Evolutionary conservation across 305 asterid species (phyloP).

Genomic region (Fraxinus paxiana): DNA sequence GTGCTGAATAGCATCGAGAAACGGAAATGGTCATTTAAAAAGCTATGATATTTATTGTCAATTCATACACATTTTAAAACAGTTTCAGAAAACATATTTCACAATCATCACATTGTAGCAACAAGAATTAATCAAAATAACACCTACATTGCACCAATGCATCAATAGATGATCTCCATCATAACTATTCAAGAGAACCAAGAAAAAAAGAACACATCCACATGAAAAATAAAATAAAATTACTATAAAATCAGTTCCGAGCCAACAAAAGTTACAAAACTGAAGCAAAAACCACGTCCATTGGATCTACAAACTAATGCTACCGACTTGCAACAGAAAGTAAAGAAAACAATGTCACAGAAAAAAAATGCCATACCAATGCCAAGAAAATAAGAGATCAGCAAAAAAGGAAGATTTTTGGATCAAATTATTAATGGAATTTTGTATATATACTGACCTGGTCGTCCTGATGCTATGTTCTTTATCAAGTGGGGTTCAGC

Average conservation of each 20-base stretch:
- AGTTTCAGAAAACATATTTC: conserved; percentile 13
- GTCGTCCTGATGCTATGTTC: conserved; percentile 30
- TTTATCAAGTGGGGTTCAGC: conserved; percentile 46
- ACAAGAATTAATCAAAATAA: conserved; percentile 25
- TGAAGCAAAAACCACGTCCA: conserved; percentile 25
- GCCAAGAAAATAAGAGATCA: neutral
- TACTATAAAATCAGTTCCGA: conserved; percentile 23
- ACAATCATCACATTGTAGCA: conserved; percentile 14
- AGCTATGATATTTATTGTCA: neutral
- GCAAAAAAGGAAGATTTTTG: conserved; percentile 17
- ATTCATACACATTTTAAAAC: conserved; percentile 6
- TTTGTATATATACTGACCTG: conserved; percentile 31
- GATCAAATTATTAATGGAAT: conserved; percentile 20
- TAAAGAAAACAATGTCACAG: conserved; percentile 19
- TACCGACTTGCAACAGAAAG: conserved; percentile 24
- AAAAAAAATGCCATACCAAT: conserved; percentile 25
- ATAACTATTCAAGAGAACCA: conserved; percentile 28
- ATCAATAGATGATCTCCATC: conserved; percentile 37
- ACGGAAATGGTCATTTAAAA: neutral
- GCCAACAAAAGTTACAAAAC: conserved; percentile 15
- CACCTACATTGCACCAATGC: neutral
- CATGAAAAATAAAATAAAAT: conserved; percentile 21
- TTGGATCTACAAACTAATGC: conserved; percentile 45
- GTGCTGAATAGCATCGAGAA: neutral
- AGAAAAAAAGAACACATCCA: conserved; percentile 23